A percentile compares a stretch with the other conserved stretches of the same genome.
phyloP scores from a whole-genome alignment of 163 green algal genomes.

The Scenedesmus sp. region DNA sequence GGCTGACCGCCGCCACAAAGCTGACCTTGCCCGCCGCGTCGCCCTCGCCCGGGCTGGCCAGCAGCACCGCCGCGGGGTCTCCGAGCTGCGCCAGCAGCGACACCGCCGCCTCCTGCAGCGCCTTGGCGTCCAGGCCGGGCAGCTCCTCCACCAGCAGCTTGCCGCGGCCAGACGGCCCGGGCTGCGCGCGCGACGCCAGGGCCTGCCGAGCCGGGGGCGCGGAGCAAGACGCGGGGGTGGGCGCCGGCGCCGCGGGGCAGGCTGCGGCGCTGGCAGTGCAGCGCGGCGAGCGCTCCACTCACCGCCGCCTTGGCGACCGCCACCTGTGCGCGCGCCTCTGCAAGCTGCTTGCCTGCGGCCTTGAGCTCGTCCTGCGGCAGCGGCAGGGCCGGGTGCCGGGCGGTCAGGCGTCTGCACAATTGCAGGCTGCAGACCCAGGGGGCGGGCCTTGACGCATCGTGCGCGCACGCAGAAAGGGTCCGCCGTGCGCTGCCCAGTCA shows the following conservation, averaged over 20 bases:
- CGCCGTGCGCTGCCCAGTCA: too few species aligned
- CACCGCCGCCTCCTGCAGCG: conserved; percentile 82
- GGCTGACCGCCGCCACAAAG: conserved; percentile 78
- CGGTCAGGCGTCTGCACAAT: too few species aligned
- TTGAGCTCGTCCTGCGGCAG: conserved; percentile 74
- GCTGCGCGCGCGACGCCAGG: conserved; percentile 5
- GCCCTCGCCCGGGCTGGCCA: conserved; percentile 61
- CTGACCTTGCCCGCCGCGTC: conserved; percentile 66
- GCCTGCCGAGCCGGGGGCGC: conserved; percentile 1
- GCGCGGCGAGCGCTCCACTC: neutral
- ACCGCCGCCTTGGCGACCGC: conserved; percentile 73
- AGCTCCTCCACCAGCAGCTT: conserved; percentile 78
- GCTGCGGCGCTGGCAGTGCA: neutral
- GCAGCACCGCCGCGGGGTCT: conserved; percentile 80
- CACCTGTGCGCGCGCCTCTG: conserved; percentile 70
- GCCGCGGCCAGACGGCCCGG: conserved; percentile 28
- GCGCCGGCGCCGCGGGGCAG: neutral
- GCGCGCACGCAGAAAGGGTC: too few species aligned
- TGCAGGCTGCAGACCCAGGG: too few species aligned
- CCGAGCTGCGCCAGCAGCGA: conserved; percentile 72
- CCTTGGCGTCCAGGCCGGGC: conserved; percentile 76
- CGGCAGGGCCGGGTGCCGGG: too few species aligned
- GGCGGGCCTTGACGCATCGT: too few species aligned
- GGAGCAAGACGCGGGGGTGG: neutral
- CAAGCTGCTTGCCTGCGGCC: conserved; percentile 71